Percentiles rank a stretch among this genome's conserved stretches.
Evolutionary conservation across 345 rosid species (phyloP).

Genomic region (Noccaea bulbosa): DNA sequence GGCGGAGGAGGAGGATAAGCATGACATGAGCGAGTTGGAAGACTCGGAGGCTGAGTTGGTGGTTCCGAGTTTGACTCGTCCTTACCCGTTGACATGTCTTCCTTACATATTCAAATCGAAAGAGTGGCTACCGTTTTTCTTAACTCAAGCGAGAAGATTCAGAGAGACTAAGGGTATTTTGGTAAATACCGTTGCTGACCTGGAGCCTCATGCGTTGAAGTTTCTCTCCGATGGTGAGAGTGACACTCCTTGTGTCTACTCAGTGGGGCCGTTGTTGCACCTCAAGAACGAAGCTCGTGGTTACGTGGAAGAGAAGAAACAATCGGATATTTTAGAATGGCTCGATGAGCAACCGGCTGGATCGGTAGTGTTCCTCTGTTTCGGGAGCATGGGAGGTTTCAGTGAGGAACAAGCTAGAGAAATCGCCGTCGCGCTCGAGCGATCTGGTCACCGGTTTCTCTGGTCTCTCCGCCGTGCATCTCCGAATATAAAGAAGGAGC

Average conservation of each 20-base stretch:
- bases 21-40: constrained; percentile 22
- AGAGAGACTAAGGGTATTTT: constrained; percentile 49
- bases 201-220: constrained; percentile 46
- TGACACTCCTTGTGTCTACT: constrained; percentile 41
- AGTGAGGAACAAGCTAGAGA: constrained; percentile 50
- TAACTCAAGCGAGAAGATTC: constrained; percentile 22
- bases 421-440: constrained; percentile 50
- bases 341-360: constrained; percentile 53
- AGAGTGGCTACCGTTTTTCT: neutral
- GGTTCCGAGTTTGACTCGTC: constrained; percentile 44
- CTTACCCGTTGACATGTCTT: constrained; percentile 44
- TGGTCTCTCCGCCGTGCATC: constrained; percentile 57
- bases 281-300: constrained; percentile 25
- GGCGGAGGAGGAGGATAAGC: neutral
- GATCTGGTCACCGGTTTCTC: constrained; percentile 47
- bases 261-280: constrained; percentile 57
- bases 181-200: constrained; percentile 50
- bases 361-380: constrained; percentile 68
- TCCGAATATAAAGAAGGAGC: neutral
- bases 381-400: constrained; percentile 69
- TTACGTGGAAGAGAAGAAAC: neutral
- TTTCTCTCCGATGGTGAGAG: constrained; percentile 2
- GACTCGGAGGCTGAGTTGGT: constrained; percentile 43
- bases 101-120: constrained; percentile 1
- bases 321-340: constrained; percentile 49